phyloP scores from a whole-genome alignment of 108 stramenopile genomes.

The Halocafeteria seosinensis region DNA sequence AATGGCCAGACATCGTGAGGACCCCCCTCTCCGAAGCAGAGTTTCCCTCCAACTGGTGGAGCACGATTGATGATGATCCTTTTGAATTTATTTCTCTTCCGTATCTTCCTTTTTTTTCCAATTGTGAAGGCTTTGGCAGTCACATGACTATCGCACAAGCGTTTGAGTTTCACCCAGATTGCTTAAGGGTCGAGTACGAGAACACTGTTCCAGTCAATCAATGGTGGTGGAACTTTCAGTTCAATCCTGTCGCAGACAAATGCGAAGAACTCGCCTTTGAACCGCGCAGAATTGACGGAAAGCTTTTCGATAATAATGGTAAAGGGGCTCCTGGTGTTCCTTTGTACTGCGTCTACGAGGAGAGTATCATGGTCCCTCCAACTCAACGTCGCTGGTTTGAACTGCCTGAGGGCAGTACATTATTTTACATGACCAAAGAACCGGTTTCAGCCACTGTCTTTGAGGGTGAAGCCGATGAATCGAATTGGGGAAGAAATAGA shows the following conservation, averaged over 20 bases:
- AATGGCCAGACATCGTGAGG: background rate
- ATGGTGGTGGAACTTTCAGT: constrained; percentile 23
- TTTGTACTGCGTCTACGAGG: constrained; percentile 53
- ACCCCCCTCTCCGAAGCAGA: constrained; percentile 1
- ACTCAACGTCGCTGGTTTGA: constrained; percentile 54
- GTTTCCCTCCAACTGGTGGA: constrained; percentile 14
- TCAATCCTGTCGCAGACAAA: constrained; percentile 1
- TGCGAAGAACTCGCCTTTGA: background rate
- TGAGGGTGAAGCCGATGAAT: background rate
- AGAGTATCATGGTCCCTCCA: constrained; percentile 30
- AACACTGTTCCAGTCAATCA: constrained; percentile 29
- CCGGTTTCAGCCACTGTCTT: constrained; percentile 17
- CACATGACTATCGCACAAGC: constrained; percentile 50
- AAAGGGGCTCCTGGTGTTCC: constrained; percentile 1
- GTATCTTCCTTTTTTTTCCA: constrained; percentile 59
- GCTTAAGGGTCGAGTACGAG: constrained; percentile 19
- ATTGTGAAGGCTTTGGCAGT: constrained; percentile 57
- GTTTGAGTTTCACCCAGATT: constrained; percentile 55
- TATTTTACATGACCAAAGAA: constrained; percentile 48
- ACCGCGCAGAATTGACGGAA: background rate
- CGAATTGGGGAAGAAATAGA: constrained; percentile 36
- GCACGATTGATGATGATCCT: constrained; percentile 5
- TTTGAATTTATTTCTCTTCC: constrained; percentile 38
- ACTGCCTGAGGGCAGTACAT: constrained; percentile 22
- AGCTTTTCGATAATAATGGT: background rate